Evolutionary conservation across 495 filamentous ascomycete genomes (phyloP), one percentile per base, ranked within the genome.

Genomic region (Aspergillus wentii): DNA sequence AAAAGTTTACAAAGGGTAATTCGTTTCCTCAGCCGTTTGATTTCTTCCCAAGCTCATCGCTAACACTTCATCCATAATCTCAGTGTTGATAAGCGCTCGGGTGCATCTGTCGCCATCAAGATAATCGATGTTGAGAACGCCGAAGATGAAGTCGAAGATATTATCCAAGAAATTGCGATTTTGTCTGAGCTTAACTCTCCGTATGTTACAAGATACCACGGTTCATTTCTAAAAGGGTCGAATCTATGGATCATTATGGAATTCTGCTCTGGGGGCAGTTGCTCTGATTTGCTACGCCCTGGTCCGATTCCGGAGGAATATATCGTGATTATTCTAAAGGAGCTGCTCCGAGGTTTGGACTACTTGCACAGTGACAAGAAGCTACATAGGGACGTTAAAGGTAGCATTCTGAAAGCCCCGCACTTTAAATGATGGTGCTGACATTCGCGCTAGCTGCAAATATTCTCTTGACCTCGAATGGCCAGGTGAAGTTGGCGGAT

Each of bases 191-290:
- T 96, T 34, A 83, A 88, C 54, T 95, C 89, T 17, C 86, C 86
- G 7, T 91, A 91, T 55, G 92, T 99, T 40, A 99, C 92, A 10
- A 86, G 92, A 58, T 99, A 99, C 64, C 84, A 92, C 65, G 89
- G 91, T 22, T 96, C 90, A 23, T 99, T 88, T 58, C 78, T 95
- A 41, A 92, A 92, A 49, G 94, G 94, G 14, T 90, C 87, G 3
- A 83, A 96, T 59, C 71, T 99, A 40, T 99, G 92, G 92, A 99
- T 99, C 52, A 86, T 89, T 41, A 94, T 92, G 88, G 86, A 94
- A 57, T 94, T 88, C 55, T 94, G 88, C 56, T 85, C 88, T 14
- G 86, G 88, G n/a, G 88, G 90, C 6, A 92, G 86, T 64, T 94
- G 89, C 58, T 81, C 84, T 34, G 89, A 95, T 57, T 62, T 95